These are phyloP conservation scores for Cubamyces sp. DNA, from an alignment of 768 basidiomycete species.

Conservation along the genomic window DNA sequence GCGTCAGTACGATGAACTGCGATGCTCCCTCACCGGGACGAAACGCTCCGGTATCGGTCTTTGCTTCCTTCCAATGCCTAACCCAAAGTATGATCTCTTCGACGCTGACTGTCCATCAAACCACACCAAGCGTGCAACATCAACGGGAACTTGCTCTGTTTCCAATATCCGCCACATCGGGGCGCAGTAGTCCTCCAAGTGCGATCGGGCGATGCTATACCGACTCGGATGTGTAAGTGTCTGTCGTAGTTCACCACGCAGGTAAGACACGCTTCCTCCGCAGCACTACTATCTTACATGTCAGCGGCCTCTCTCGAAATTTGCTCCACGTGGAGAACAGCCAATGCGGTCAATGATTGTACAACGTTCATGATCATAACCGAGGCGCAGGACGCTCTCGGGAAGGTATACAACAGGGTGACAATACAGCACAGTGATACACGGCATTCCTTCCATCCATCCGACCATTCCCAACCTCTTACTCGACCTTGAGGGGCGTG, in stretches of 20 bases:
- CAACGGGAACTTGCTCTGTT: no score
- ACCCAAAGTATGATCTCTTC: not conserved
- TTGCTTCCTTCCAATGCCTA: not conserved
- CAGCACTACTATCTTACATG: no score
- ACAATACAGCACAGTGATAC: conserved; percentile 5
- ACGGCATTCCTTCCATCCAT: conserved; percentile 36
- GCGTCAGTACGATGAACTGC: not conserved
- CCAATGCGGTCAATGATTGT: not conserved
- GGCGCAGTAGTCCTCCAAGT: no score
- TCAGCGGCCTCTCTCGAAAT: no score
- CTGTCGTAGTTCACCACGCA: no score
- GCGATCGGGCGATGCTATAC: no score
- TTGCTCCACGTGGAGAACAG: not conserved
- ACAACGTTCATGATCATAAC: not conserved
- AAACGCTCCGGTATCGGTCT: not conserved
- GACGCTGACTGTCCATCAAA: conserved; percentile 4
- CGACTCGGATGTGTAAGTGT: no score
- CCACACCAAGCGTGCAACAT: not conserved
- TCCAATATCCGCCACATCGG: no score
- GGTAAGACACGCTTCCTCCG: no score
- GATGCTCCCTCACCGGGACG: conserved; percentile 2
- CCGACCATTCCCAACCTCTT: conserved; percentile 71
- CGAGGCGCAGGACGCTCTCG: not conserved
- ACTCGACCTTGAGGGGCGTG: conserved; percentile 52
- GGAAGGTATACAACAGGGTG: conserved; percentile 38